Conservation (phyloP, 2,329 filamentous ascomycete genomes). For the Aaosphaeria arxii region DNA sequence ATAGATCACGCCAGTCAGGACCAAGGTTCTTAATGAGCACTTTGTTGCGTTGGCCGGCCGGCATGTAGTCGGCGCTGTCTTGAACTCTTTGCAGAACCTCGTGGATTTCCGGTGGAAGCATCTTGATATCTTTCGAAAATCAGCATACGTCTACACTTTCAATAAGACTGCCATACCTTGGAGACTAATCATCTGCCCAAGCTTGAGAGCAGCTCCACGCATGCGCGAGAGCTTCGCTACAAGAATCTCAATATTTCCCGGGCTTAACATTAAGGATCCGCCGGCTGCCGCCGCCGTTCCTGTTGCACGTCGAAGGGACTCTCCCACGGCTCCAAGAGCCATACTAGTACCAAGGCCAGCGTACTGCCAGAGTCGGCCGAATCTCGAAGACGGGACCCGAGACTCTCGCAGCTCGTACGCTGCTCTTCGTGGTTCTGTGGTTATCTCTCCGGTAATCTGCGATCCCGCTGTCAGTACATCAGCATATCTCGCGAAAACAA, state of each 20-base stretch:
- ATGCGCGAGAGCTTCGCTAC: constrained; percentile 92
- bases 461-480: constrained; percentile 45
- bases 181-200: constrained; percentile 98
- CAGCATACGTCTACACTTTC: not conserved
- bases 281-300: constrained; percentile 56
- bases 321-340: constrained; percentile 86
- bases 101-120: constrained; percentile 83
- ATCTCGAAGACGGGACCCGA: constrained; percentile 79
- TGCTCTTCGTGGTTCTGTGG: constrained; percentile 25
- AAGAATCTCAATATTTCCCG: constrained; percentile 87
- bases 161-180: constrained; percentile 53
- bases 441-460: constrained; percentile 32
- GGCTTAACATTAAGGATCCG: constrained; percentile 83
- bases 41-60: constrained; percentile 82
- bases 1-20: constrained; percentile 78
- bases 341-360: constrained; percentile 89
- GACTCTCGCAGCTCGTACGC: constrained; percentile 80
- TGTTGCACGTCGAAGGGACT: constrained; percentile 76
- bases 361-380: constrained; percentile 93
- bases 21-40: constrained; percentile 80
- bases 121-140: constrained; percentile 68
- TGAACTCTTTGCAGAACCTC: constrained; percentile 91
- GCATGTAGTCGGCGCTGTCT: constrained; percentile 98
- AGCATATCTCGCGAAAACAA: constrained; percentile 25
- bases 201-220: constrained; percentile 93